Conservation (phyloP, 495 filamentous ascomycete genomes). For the Ascodesmis nigricans region DNA sequence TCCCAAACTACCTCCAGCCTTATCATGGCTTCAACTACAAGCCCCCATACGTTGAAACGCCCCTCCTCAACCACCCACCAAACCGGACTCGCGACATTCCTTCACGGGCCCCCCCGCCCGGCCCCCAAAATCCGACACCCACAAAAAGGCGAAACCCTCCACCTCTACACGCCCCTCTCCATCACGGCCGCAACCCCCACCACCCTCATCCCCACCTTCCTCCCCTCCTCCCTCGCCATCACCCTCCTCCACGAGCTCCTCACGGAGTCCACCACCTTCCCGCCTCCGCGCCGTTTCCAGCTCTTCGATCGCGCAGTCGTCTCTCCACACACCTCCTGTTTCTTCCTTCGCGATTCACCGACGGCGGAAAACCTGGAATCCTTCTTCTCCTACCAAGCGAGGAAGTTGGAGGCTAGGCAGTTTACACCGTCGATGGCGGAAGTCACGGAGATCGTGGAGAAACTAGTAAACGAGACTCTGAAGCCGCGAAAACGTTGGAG, state of each 20-base stretch:
- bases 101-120: slow-evolving; percentile 18
- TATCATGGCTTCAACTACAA: slow-evolving; percentile 1
- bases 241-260: slow-evolving; percentile 53
- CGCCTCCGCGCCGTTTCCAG: slow-evolving; percentile 37
- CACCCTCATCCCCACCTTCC: slow-evolving; percentile 55
- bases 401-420: slow-evolving; percentile 4
- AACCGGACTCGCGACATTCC: slow-evolving; percentile 34
- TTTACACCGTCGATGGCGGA: slow-evolving; percentile 10
- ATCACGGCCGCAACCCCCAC: slow-evolving; percentile 65
- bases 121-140: slow-evolving; percentile 23
- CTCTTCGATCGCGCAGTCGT: slow-evolving; percentile 68
- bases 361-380: slow-evolving; percentile 33
- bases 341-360: slow-evolving; percentile 47
- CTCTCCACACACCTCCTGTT: slow-evolving; percentile 55
- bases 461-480: slow-evolving; percentile 53
- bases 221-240: slow-evolving; percentile 47
- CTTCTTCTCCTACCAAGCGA: slow-evolving; percentile 12
- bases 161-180: slow-evolving; percentile 59
- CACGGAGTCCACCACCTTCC: slow-evolving; percentile 49
- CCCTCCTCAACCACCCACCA: slow-evolving; percentile 28
- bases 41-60: slow-evolving; percentile 20
- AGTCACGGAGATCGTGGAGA: slow-evolving; percentile 31
- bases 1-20: not conserved
- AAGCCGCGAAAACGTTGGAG: slow-evolving; percentile 49
- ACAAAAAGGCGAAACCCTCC: slow-evolving; percentile 58